Base-by-base conservation (phyloP, 306 rosid genomes). In the Cucumis cinereus region DNA sequence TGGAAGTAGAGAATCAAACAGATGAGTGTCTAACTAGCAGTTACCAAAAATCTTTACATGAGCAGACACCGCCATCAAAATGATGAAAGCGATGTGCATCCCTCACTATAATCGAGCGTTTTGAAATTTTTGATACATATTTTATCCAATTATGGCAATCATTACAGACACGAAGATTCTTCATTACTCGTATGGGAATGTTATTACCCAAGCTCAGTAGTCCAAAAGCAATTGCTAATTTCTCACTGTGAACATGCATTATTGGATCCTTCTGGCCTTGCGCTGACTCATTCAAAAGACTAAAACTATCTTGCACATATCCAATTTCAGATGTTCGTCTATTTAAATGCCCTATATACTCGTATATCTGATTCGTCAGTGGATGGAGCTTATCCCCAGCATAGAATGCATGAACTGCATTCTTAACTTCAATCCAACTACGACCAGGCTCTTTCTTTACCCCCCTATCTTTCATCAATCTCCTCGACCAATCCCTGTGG, bases 141-240 rank as follows among this genome's bases (percentile, higher is more conserved):
- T 90, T 92, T 71, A 92, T 86, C 98, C 96, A 90, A 77, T 80
- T 90, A 73, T 92, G 98, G 87, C 96, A 92, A 84, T 92, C 96
- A 23, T 78, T 86, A 81, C 98, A 92, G 74, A 92, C 87, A 2
- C 96, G 96, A 5, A 92, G 94, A 77, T 92, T 92, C 87, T 92
- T 92, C 68, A 89, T 85, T 75, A 92, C 92, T 8, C 75, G 84
- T 35, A 92, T 73, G 2, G 96, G 96, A 78, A 81, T 74, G 3
- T 80, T 68, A 83, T 81, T 77, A 67, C 83, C 72, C 77, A 86
- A 82, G 79, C 84, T 90, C 53, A 90, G 87, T 23, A 90, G 86
- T 50, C 94, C 98, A 89, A 87, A 92, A 77, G 92, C 36, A 82
- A 92, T 85, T 62, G 98, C 94, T 77, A 92, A 82, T 78, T 86